Percentiles rank a stretch among this genome's conserved stretches.
Conservation (phyloP, 345 rosid species). For the Arabidopsis suecica region DNA sequence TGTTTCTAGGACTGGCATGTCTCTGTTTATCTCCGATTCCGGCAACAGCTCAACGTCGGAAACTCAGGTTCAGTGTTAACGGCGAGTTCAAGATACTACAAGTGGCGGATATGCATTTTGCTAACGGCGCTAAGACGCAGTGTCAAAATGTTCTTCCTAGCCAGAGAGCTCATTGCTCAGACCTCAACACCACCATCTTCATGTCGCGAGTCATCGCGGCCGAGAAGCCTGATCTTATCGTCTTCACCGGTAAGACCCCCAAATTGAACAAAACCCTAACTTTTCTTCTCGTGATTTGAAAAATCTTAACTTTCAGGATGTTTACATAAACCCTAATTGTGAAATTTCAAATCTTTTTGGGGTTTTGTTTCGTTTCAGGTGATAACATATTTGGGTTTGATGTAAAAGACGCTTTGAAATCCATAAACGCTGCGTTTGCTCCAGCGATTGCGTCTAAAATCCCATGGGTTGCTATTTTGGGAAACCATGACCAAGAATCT, state of each 20-base stretch:
- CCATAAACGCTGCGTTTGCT: slow-evolving; percentile 74
- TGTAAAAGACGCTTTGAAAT: slow-evolving; percentile 69
- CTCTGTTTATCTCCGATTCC: slow-evolving; percentile 38
- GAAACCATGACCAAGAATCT: slow-evolving; percentile 95
- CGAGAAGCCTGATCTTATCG: slow-evolving; percentile 88
- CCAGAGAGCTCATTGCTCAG: slow-evolving; percentile 66
- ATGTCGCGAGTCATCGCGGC: slow-evolving; percentile 71
- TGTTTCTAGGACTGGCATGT: background rate
- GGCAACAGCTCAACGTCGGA: slow-evolving; percentile 36
- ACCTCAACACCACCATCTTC: slow-evolving; percentile 86
- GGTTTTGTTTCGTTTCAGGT: slow-evolving; percentile 53
- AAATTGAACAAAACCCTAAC: background rate
- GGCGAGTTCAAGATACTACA: slow-evolving; percentile 90
- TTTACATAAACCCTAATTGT: slow-evolving; percentile 8
- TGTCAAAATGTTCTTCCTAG: slow-evolving; percentile 60
- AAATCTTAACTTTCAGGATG: background rate
- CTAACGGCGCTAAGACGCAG: slow-evolving; percentile 65
- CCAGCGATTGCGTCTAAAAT: slow-evolving; percentile 81
- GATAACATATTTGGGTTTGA: slow-evolving; percentile 79
- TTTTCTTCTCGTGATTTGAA: background rate
- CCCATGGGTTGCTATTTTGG: slow-evolving; percentile 91
- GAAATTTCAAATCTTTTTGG: background rate
- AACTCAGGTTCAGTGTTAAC: slow-evolving; percentile 56
- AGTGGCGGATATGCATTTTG: slow-evolving; percentile 94
- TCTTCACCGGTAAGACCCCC: slow-evolving; percentile 72